Percentiles rank a stretch among this genome's conserved stretches.
Conservation (phyloP, 2,329 filamentous ascomycete species). For the Apiospora marii region DNA sequence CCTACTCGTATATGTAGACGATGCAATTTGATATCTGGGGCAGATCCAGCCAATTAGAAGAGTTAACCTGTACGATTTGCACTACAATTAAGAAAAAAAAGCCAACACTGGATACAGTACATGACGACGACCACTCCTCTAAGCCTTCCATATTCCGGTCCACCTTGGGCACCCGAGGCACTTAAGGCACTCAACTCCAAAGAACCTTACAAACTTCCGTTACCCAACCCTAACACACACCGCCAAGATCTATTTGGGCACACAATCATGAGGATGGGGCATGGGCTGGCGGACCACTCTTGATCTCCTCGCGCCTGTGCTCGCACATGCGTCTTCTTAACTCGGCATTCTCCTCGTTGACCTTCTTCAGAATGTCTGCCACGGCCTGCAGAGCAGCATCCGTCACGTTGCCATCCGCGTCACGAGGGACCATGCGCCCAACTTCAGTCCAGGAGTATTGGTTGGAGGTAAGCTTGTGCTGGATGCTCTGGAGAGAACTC, state of each 20-base stretch:
- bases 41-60: neutral
- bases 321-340: neutral
- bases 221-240: neutral
- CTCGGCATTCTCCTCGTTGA: conserved; percentile 20
- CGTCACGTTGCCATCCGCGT: conserved; percentile 21
- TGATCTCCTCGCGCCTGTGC: conserved; percentile 10
- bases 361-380: conserved; percentile 16
- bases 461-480: conserved; percentile 18
- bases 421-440: conserved; percentile 5
- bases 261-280: neutral
- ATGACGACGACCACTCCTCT: neutral
- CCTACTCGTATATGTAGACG: neutral
- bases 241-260: neutral
- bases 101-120: neutral
- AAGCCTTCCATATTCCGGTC: neutral
- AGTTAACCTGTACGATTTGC: neutral
- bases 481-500: conserved; percentile 13
- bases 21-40: neutral
- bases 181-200: neutral
- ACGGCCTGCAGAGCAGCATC: conserved; percentile 13
- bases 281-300: neutral
- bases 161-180: neutral
- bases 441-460: conserved; percentile 6
- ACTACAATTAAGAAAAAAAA: neutral
- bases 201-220: neutral